Evolutionary conservation across 31 red algal species (phyloP).

Genomic region (Endocladia muricata): DNA sequence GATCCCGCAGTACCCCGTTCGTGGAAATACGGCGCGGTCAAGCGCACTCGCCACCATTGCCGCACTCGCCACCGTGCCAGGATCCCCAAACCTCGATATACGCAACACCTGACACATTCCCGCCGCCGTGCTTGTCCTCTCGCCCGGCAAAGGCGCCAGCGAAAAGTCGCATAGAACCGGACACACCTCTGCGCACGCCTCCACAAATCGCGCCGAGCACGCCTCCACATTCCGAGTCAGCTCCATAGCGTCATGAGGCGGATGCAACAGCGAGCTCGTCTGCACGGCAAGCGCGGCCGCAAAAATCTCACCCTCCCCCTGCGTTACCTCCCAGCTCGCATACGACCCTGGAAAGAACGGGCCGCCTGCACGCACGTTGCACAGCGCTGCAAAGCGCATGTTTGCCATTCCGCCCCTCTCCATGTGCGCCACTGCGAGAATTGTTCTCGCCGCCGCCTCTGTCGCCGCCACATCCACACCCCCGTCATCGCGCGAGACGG

Average conservation of each 20-base stretch:
- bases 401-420: neutral
- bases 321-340: neutral
- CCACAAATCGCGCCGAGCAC: neutral
- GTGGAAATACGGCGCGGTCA: neutral
- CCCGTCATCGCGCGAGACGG: neutral
- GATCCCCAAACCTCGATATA: neutral
- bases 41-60: neutral
- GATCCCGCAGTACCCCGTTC: slow-evolving; percentile 17
- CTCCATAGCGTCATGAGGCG: neutral
- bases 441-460: neutral
- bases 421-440: neutral
- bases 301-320: neutral
- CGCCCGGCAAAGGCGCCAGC: neutral
- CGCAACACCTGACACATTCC: neutral
- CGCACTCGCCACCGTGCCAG: neutral
- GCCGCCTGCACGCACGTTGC: slow-evolving; percentile 2
- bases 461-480: neutral
- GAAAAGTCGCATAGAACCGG: neutral
- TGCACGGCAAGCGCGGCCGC: neutral
- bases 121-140: neutral
- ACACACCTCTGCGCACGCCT: neutral
- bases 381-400: slow-evolving; percentile 1
- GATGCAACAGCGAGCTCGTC: neutral
- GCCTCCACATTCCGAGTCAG: neutral
- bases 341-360: slow-evolving; percentile 15